Evolutionary conservation across 208 protist genomes (phyloP), one percentile per base, ranked within the genome.

Genomic region (Leishmania martiniquensis): DNA sequence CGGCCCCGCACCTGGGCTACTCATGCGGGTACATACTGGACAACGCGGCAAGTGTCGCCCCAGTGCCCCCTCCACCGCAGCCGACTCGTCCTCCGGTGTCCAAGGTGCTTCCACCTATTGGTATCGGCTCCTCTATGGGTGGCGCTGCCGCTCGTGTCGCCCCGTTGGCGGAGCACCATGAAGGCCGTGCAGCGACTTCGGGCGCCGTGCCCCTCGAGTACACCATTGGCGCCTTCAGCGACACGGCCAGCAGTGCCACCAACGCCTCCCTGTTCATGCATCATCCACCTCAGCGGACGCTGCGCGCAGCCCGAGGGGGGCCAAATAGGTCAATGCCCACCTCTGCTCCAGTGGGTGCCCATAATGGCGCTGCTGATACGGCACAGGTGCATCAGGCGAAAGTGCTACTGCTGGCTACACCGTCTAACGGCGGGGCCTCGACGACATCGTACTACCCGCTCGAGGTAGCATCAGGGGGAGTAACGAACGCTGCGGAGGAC

Each of bases 381-480:
- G 54, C 54, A 25, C 68, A 51, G 22, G 42, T 75, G 44, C 80
- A 78, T 62, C 80, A 84, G 47, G 47, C 80, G 6, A 84, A 84
- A 72, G 77, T 84, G 80, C 52, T 84, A 12, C 80, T 84, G n/a
- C 29, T 84, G 44, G 80, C 80, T 1, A 72, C 80, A 17, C 80
- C 80, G 9, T 62, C 79, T 6, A 55, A 20, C 60, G 39, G n/a
- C 55, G 72, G 29, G 13, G 20, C 29, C 54, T 10, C 71, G n/a
- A 51, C 39, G 45, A 51, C 29, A 59, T 54, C 55, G 2, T 76
- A 76, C 72, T 52, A 76, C 34, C 72, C 72, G 39, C 72, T 76
- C 34, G 72, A 68, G 44, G 57, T 76, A 13, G 39, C 49, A 49
- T 45, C 49, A 60, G 49, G 12, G 70, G 20, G 52, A 62, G 52